Base-by-base conservation (phyloP, 768 basidiomycete genomes). In the Phanerochaete carnosa region DNA sequence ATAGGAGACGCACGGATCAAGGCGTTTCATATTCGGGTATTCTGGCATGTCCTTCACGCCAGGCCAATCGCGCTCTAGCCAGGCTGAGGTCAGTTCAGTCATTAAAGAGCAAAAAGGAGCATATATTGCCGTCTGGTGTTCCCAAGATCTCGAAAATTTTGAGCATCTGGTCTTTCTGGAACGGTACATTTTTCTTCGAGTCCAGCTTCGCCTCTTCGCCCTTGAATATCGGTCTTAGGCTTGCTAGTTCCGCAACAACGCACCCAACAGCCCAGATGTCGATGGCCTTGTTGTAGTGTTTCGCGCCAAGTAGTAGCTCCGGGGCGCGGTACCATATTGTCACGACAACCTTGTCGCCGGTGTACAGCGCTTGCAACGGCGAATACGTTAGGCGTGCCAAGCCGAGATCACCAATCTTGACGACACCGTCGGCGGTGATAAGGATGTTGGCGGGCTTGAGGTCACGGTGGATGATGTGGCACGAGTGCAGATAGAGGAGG, bases 301-400 rank as follows among this genome's bases (percentile, higher is more conserved):
- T 94, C 0, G 96, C 94, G 28, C 97, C 96, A 76, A 99, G 82
- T 11, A 99, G 82, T 2, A 99, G 84, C 70, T 99, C 97, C 0
- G 97, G 97, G 7, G 94, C 94, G 55, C 97, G 91, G 72, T 99
- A 99, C 97, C 97, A 98, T 69, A 99, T 98, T 0, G 97, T 99
- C 13, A 99, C 97, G 35, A 98, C 97, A 28, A 99, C 95, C 69
- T 98, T 98, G 76, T 99, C 97, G 16, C 95, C 95, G 0, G 87
- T 87, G 70, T 92, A 94, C 1, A 99, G 79, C 1, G 91, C 89
- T 65, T 97, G 95, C 1, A 99, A 80, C 6, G 97, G 97, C 61
- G 94, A 87, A 69, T 94, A 89, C 60, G 92, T 89, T 30, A 98
- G 81, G 32, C 97, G 84, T 0, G 97, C 97, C 16, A 99, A 85